A percentile compares a stretch with the other conserved stretches of the same genome.
phyloP scores from a whole-genome alignment of 192 early-diverging fungal genomes.

The Cladochytrium replicatum region DNA sequence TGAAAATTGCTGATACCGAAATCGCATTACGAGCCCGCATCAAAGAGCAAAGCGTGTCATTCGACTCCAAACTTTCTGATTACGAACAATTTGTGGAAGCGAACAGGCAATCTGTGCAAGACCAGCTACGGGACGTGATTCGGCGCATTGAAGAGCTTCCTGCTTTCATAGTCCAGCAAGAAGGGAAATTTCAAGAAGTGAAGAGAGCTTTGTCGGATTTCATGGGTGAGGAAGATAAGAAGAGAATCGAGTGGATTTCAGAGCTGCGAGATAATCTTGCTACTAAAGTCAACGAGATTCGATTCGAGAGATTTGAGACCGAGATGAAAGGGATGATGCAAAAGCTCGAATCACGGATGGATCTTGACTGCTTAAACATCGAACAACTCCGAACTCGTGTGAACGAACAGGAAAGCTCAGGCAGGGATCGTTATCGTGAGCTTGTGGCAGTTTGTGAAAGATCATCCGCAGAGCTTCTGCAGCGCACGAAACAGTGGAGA shows the following conservation, averaged over 20 bases:
- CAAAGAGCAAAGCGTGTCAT: background rate
- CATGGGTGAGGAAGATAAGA: background rate
- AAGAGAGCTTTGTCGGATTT: background rate
- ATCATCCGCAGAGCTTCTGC: background rate
- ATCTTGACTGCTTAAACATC: background rate
- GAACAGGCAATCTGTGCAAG: background rate
- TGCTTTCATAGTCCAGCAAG: background rate
- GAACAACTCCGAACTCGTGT: background rate
- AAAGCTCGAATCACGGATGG: background rate
- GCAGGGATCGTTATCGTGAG: background rate
- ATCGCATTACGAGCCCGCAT: background rate
- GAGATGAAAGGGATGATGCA: background rate
- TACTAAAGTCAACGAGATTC: background rate
- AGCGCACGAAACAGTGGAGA: background rate
- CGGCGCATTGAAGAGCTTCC: background rate
- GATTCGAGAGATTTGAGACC: background rate
- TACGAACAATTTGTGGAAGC: background rate
- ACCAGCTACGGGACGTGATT: background rate
- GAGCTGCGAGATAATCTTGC: background rate
- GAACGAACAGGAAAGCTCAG: background rate
- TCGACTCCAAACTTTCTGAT: background rate
- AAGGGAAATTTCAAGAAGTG: background rate
- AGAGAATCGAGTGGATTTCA: background rate
- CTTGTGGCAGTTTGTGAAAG: too few relatives aligned
- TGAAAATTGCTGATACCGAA: background rate